A percentile compares a stretch with the other conserved stretches of the same genome.
These are phyloP conservation scores for Saitozyma sp. DNA, from an alignment of 768 basidiomycete species.

Conservation along the genomic window DNA sequence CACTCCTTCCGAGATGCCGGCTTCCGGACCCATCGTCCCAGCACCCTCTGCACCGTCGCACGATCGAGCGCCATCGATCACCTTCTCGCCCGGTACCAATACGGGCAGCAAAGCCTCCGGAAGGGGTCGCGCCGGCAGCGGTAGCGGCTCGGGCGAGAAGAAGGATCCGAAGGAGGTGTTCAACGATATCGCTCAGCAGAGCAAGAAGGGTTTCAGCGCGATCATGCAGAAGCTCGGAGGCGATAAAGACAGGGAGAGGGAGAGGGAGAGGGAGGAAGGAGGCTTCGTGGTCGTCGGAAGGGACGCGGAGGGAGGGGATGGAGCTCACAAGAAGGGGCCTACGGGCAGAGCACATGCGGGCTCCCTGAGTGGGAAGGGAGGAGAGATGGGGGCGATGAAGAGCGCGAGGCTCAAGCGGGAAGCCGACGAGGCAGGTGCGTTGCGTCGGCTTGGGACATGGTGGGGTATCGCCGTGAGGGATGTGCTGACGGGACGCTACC, in stretches of 20 bases:
- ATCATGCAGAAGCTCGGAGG: constrained; percentile 74
- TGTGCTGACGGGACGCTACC: neutral
- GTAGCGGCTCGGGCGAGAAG: constrained; percentile 5
- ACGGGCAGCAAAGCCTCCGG: constrained; percentile 34
- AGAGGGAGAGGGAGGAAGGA: constrained; percentile 63
- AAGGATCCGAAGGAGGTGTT: constrained; percentile 55
- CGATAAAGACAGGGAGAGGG: constrained; percentile 39
- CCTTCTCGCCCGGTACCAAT: constrained; percentile 15
- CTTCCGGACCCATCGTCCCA: constrained; percentile 26
- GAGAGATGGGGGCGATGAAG: constrained; percentile 60
- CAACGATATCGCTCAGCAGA: constrained; percentile 84
- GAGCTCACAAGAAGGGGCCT: neutral
- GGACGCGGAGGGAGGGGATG: constrained; percentile 16
- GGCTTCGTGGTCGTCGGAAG: constrained; percentile 22
- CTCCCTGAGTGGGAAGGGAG: constrained; percentile 7
- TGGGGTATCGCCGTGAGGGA: constrained; percentile 5
- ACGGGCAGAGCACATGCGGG: no score
- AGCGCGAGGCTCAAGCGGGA: constrained; percentile 82
- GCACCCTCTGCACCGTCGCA: constrained; percentile 4
- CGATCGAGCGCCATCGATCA: constrained; percentile 38
- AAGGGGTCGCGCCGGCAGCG: neutral
- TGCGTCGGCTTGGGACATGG: neutral
- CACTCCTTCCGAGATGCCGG: neutral
- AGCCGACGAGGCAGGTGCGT: constrained; percentile 79
- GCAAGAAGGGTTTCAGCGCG: constrained; percentile 82